Evolutionary conservation across 2,329 filamentous ascomycete genomes (phyloP).

Genomic region (Penicillium crustosum): DNA sequence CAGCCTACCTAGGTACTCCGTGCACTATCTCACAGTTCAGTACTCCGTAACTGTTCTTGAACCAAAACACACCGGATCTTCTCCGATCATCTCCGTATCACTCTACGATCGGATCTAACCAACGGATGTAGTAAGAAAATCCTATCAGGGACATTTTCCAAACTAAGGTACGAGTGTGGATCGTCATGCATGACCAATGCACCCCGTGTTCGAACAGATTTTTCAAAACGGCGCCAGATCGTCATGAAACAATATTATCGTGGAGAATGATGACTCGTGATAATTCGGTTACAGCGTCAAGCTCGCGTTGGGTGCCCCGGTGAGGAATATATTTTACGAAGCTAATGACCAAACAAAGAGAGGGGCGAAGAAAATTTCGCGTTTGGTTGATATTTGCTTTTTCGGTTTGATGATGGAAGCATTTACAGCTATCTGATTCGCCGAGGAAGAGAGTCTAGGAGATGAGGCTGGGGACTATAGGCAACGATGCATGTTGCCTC

Average conservation of each 20-base stretch:
- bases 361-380: constrained; percentile 2
- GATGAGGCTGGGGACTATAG: constrained; percentile 13
- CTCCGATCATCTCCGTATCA: not conserved
- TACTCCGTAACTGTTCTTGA: not conserved
- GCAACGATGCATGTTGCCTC: not conserved
- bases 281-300: constrained; percentile 12
- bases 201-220: constrained; percentile 3
- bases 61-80: not conserved
- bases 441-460: not conserved
- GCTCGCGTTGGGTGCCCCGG: not conserved
- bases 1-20: too few relatives aligned
- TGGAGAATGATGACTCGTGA: not conserved
- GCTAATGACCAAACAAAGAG: not conserved
- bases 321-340: not conserved
- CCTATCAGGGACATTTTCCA: not conserved
- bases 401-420: constrained; percentile 8
- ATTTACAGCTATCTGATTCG: constrained; percentile 14
- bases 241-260: not conserved
- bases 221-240: not conserved
- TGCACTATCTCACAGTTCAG: not conserved
- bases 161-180: constrained; percentile 6
- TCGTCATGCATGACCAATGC: constrained; percentile 4
- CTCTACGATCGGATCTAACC: constrained; percentile 2
- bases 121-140: not conserved
- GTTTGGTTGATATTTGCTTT: constrained; percentile 15